A percentile compares a stretch with the other conserved stretches of the same genome.
phyloP scores from a whole-genome alignment of 1,284 basidiomycete genomes.

The Microbotryum saponariae region DNA sequence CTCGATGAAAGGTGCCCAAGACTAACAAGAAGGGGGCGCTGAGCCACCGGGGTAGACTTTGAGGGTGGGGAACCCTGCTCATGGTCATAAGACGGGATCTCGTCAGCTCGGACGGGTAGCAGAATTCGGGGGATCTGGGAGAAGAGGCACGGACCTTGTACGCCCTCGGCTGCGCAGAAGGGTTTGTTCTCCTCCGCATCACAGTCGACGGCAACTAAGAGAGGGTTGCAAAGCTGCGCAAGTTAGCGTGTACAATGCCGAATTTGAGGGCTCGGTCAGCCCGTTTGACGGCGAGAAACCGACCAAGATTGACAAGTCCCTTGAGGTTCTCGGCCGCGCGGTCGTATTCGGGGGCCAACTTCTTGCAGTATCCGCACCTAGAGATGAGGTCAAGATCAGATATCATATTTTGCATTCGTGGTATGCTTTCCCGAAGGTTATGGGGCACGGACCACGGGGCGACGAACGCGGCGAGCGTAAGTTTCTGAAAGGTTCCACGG shows the following conservation, averaged over 20 bases:
- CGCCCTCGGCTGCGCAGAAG: constrained; percentile 39
- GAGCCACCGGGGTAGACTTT: constrained; percentile 37
- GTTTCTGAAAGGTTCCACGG: constrained; percentile 35
- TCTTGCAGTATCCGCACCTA: constrained; percentile 38
- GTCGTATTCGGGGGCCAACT: constrained; percentile 41
- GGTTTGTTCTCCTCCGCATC: constrained; percentile 41
- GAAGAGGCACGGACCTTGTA: constrained; percentile 34
- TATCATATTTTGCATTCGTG: not conserved
- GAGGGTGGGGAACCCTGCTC: constrained; percentile 41
- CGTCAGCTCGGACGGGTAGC: not conserved
- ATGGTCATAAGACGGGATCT: not conserved
- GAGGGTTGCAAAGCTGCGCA: not conserved
- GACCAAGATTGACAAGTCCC: constrained; percentile 42
- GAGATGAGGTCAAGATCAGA: not conserved
- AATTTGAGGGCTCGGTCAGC: not conserved
- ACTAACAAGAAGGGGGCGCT: constrained; percentile 39
- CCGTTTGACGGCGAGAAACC: not conserved
- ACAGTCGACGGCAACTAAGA: constrained; percentile 39
- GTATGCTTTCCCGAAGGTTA: not conserved
- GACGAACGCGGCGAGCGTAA: constrained; percentile 42
- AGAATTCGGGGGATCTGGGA: not conserved
- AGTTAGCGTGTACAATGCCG: not conserved
- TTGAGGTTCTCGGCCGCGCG: constrained; percentile 39
- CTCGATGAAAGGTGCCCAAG: constrained; percentile 10
- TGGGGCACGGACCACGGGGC: constrained; percentile 41